A percentile compares a stretch with the other conserved stretches of the same genome.
These are phyloP conservation scores for Apiospora arundinis DNA, from an alignment of 2,329 filamentous ascomycete genomes.

Conservation along the genomic window DNA sequence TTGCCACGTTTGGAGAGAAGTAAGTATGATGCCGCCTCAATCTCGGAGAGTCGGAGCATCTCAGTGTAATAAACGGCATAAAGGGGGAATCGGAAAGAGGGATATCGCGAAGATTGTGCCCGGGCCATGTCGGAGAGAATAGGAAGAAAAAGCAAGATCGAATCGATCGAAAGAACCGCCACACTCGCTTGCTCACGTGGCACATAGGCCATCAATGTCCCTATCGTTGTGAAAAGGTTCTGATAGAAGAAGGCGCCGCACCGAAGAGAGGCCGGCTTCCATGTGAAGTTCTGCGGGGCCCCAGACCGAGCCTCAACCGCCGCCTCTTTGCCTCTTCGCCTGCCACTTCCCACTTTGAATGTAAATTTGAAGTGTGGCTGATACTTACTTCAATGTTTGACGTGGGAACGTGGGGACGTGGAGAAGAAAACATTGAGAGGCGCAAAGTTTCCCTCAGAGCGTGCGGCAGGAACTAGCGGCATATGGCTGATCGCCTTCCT, in stretches of 20 bases:
- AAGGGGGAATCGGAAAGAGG: background rate
- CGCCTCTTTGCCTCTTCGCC: background rate
- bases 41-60: background rate
- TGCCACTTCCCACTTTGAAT: background rate
- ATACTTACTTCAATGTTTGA: background rate
- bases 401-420: background rate
- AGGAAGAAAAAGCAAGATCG: background rate
- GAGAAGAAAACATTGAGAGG: background rate
- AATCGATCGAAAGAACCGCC: background rate
- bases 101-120: background rate
- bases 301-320: background rate
- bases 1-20: background rate
- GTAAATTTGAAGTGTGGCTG: background rate
- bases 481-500: background rate
- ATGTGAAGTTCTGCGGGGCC: background rate
- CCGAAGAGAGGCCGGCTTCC: background rate
- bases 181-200: background rate
- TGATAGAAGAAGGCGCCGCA: background rate
- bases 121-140: background rate
- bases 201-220: background rate
- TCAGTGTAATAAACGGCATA: background rate
- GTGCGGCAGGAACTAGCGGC: background rate
- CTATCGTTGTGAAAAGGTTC: background rate
- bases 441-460: background rate
- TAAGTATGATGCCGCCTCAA: background rate